Conservation (phyloP, 83 land plant species). For the Isoetes engelmannii region DNA sequence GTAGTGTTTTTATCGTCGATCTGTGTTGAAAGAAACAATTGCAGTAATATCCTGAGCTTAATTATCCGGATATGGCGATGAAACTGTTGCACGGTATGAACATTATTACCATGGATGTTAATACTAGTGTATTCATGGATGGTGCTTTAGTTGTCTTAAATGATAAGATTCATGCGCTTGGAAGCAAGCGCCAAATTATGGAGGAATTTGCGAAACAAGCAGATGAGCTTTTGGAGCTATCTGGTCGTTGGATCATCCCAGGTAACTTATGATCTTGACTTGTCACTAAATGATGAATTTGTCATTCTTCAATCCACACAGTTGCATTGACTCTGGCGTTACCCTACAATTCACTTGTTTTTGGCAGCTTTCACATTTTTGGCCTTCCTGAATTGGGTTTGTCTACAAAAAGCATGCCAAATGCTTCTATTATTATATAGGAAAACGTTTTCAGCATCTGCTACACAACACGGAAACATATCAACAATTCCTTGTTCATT, state of each 20-base stretch:
- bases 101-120: constrained; percentile 77
- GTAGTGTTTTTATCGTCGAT: too few species aligned
- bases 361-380: constrained; percentile 5
- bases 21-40: too few species aligned
- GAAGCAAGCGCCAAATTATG: constrained; percentile 46
- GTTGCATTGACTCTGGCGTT: too few species aligned
- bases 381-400: neutral
- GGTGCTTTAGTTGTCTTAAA: constrained; percentile 55
- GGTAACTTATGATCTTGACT: constrained; percentile 26
- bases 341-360: too few species aligned
- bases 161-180: constrained; percentile 66
- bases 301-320: too few species aligned
- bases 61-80: too few species aligned
- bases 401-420: neutral
- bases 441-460: too few species aligned
- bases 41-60: too few species aligned
- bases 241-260: constrained; percentile 62
- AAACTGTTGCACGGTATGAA: constrained; percentile 52
- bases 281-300: neutral
- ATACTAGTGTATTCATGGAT: constrained; percentile 41
- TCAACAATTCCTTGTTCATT: too few species aligned
- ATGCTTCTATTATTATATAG: neutral
- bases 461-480: too few species aligned
- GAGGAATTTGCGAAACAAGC: constrained; percentile 34
- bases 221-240: constrained; percentile 45